phyloP scores from a whole-genome alignment of 371 early-diverging fungal species.

The Batrachochytrium dendrobatidis region DNA sequence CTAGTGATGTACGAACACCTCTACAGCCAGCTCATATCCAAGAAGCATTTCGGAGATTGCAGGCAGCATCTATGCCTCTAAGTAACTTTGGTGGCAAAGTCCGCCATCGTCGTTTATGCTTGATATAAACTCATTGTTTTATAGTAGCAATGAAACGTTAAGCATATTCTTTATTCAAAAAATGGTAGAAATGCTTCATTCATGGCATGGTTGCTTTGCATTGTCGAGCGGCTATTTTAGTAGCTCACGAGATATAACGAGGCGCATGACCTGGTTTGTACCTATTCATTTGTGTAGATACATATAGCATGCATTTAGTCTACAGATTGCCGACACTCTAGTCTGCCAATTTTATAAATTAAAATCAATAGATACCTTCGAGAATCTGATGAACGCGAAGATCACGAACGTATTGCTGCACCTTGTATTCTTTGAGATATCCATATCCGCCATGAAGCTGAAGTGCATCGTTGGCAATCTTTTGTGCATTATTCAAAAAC shows the following conservation, averaged over 20 bases:
- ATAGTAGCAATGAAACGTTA: no score
- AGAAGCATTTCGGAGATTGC: constrained; percentile 63
- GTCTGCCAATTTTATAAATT: background rate
- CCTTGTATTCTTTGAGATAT: constrained; percentile 55
- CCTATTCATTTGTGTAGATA: constrained; percentile 9
- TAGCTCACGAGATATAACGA: constrained; percentile 38
- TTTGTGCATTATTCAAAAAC: background rate
- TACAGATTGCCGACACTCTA: background rate
- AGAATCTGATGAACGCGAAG: constrained; percentile 55
- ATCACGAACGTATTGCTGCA: constrained; percentile 55
- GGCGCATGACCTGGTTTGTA: constrained; percentile 55
- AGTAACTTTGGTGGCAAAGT: constrained; percentile 27
- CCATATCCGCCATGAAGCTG: constrained; percentile 58
- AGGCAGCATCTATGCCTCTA: constrained; percentile 19
- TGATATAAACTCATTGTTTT: no score
- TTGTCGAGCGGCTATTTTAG: constrained; percentile 15
- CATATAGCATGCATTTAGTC: background rate
- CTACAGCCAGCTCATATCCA: constrained; percentile 78
- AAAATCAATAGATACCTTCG: constrained; percentile 24
- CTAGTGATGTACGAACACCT: constrained; percentile 71
- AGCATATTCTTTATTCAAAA: no score
- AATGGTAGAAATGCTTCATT: no score
- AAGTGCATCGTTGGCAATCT: constrained; percentile 15
- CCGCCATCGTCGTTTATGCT: constrained; percentile 10
- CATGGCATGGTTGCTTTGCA: no score